Evolutionary conservation across 2,329 filamentous ascomycete genomes (phyloP), one percentile per base, ranked within the genome.

Genomic region (Fusarium torulosum): DNA sequence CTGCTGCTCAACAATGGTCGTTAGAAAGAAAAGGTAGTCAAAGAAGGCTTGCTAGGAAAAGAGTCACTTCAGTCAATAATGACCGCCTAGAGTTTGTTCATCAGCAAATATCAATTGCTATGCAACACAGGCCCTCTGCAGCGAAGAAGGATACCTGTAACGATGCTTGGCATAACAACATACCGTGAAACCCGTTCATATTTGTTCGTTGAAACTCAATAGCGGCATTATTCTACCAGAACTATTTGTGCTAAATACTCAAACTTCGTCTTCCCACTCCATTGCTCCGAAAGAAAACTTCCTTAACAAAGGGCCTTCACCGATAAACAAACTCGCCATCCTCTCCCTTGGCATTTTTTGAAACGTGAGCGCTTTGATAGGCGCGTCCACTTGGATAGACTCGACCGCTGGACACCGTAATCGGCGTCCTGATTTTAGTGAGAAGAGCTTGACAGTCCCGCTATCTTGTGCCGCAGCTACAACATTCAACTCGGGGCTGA

Each of bases 391-490:
- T 20, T 33, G 45, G 7, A 78, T 29, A 3, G 37, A 19, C 0
- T 72, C 75, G 19, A 82, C 33, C 2, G 56, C 75, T 0, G 71
- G 60, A 13, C 66, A 70, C 4, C 60, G 61, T 7, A 88, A 64
- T 13, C 73, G 71, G 13, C 76, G 64, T 0, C 86, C 86, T 3
- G 81, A 83, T 9, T 66, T 69, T 8, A 86, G 71, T 10, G 85
- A 87, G 67, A 86, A 87, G 14, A 88, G 66, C 2, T 70, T 79
- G 0, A 88, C 76, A 0, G 75, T 80, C 13, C 81, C 82, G 46
- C 85, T 79, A 38, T 85, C 83, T 45, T 86, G 84, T 1, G 84
- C 85, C 0, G 86, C 83, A 0, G 86, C 87, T 6, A 86, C 81
- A 23, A 86, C 67, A 14, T 84, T 84, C 9, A 81, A 73, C n/a